phyloP scores from a whole-genome alignment of 192 early-diverging fungal species.

The Dissophora globulifera region DNA sequence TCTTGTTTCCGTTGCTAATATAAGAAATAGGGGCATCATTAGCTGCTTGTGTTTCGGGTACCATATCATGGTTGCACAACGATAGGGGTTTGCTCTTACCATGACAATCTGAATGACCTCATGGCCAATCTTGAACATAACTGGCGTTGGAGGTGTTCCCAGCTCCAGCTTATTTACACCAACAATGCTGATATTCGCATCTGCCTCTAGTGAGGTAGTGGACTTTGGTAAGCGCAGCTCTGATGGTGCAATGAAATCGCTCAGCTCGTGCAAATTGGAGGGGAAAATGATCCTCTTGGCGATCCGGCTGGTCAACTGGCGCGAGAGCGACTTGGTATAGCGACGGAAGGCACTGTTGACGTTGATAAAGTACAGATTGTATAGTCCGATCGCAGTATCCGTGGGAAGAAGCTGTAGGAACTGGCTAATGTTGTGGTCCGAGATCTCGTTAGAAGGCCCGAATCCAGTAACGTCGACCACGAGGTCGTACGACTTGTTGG shows the following conservation, averaged over 20 bases:
- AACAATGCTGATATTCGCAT: slow-evolving; percentile 68
- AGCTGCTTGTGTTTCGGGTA: too few species aligned
- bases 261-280: slow-evolving; percentile 72
- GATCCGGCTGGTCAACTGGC: slow-evolving; percentile 62
- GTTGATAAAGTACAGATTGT: slow-evolving; percentile 82
- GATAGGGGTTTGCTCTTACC: slow-evolving; percentile 34
- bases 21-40: too few species aligned
- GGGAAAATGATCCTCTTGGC: slow-evolving; percentile 77
- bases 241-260: slow-evolving; percentile 75
- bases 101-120: slow-evolving; percentile 87
- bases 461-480: slow-evolving; percentile 88
- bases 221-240: slow-evolving; percentile 84
- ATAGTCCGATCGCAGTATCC: slow-evolving; percentile 70
- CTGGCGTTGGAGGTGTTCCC: slow-evolving; percentile 72
- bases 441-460: slow-evolving; percentile 82
- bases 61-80: too few species aligned
- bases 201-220: slow-evolving; percentile 78
- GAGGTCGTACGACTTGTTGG: slow-evolving; percentile 79
- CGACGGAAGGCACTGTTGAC: slow-evolving; percentile 82
- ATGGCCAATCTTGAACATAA: slow-evolving; percentile 82
- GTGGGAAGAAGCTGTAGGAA: slow-evolving; percentile 79
- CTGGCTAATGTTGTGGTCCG: slow-evolving; percentile 77
- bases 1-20: slow-evolving; percentile 80
- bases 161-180: slow-evolving; percentile 78
- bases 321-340: slow-evolving; percentile 68